Conservation (phyloP, 345 rosid species). For the Dovyalis caffra region DNA sequence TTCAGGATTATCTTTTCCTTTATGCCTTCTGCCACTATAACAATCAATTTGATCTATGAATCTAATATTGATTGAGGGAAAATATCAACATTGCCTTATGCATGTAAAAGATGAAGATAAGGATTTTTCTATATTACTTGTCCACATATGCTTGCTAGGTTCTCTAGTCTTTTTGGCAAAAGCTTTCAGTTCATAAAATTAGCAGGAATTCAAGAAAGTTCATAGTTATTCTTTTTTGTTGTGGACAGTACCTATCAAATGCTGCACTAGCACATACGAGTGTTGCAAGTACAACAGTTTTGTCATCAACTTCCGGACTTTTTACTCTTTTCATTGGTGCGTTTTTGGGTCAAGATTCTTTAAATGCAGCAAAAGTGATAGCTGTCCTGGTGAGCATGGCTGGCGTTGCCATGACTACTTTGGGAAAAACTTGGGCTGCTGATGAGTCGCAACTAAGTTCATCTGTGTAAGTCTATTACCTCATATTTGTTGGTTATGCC, state of each 20-base stretch:
- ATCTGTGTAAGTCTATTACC: constrained; percentile 48
- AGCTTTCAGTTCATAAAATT: background rate
- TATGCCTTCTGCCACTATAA: background rate
- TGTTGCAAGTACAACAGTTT: constrained; percentile 97
- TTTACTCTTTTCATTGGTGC: constrained; percentile 97
- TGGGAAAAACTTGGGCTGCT: constrained; percentile 97
- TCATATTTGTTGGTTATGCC: background rate
- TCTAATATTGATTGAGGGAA: background rate
- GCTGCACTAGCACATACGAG: constrained; percentile 98
- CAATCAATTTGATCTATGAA: background rate
- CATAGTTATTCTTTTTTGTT: constrained; percentile 1
- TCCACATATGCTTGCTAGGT: background rate
- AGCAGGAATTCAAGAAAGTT: constrained; percentile 1
- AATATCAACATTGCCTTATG: background rate
- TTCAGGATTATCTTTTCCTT: background rate
- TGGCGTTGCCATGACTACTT: constrained; percentile 95
- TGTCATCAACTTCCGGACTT: constrained; percentile 96
- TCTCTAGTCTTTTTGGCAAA: background rate
- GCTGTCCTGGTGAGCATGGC: constrained; percentile 94
- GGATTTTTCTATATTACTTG: background rate
- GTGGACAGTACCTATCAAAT: constrained; percentile 85
- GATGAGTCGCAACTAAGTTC: constrained; percentile 66
- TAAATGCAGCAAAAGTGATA: constrained; percentile 76
- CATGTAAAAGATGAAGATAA: background rate
- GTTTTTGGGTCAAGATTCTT: constrained; percentile 81